phyloP scores from a whole-genome alignment of 495 filamentous ascomycete genomes.

The Neurospora discreta region DNA sequence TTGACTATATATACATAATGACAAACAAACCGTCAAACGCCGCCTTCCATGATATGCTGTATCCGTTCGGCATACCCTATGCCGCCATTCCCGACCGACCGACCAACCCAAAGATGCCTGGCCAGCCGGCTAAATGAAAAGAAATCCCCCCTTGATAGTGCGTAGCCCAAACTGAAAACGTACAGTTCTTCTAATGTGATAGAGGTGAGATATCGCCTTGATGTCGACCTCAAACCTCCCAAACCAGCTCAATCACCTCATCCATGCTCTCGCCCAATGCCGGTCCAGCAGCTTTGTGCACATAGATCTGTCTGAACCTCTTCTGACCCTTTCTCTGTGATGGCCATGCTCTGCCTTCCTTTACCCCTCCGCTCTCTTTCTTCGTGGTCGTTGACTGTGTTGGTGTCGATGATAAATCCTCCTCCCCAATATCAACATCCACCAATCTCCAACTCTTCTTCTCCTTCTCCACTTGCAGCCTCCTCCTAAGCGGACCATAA shows the following conservation, averaged over 20 bases:
- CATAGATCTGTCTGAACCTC: constrained; percentile 19
- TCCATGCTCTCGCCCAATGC: constrained; percentile 9
- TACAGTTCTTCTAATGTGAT: not conserved
- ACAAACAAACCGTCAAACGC: not conserved
- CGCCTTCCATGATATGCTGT: not conserved
- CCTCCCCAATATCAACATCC: constrained; percentile 2
- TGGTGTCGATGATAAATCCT: not conserved
- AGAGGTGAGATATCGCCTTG: too few species aligned
- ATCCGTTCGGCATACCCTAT: not conserved
- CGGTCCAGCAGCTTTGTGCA: constrained; percentile 6
- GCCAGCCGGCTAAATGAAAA: not conserved
- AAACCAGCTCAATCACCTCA: constrained; percentile 25
- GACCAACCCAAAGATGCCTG: not conserved
- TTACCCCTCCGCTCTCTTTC: not conserved
- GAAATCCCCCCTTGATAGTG: not conserved
- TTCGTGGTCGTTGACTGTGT: not conserved
- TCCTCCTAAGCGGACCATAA: constrained; percentile 39
- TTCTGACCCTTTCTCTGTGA: not conserved
- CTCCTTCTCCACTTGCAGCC: constrained; percentile 3
- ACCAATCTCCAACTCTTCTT: constrained; percentile 29
- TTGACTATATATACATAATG: not conserved
- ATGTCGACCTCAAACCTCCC: constrained; percentile 10
- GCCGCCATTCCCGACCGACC: not conserved
- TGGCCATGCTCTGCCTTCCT: not conserved
- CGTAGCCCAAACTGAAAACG: not conserved